These are phyloP conservation scores for Tuber magnatum DNA, from an alignment of 495 filamentous ascomycete species.

Conservation along the genomic window DNA sequence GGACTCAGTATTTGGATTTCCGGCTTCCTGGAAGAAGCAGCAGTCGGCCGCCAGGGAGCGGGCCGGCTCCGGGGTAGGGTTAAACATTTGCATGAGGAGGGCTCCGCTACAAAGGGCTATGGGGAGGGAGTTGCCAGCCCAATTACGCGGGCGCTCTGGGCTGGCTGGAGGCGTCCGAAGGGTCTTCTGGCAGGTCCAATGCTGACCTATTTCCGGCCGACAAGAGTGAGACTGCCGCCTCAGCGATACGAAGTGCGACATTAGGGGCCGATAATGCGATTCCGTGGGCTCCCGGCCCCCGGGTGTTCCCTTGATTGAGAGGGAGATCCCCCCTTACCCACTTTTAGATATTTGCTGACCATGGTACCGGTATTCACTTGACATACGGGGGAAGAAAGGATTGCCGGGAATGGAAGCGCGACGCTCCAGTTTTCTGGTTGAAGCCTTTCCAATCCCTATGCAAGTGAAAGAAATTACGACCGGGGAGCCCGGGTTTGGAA, in stretches of 20 bases:
- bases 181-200: constrained; percentile 49
- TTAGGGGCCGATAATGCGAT: neutral
- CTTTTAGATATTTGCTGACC: neutral
- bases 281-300: constrained; percentile 44
- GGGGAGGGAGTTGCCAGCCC: constrained; percentile 46
- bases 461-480: neutral
- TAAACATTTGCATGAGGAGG: constrained; percentile 55
- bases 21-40: constrained; percentile 54
- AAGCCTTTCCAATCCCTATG: constrained; percentile 47
- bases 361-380: neutral
- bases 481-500: neutral
- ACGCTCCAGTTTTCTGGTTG: constrained; percentile 59
- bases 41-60: constrained; percentile 56
- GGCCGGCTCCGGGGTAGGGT: constrained; percentile 52
- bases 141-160: constrained; percentile 64
- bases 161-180: constrained; percentile 39
- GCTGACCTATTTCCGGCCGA: constrained; percentile 55
- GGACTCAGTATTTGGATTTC: constrained; percentile 51
- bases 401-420: constrained; percentile 59
- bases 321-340: constrained; percentile 43
- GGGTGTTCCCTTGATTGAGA: constrained; percentile 56
- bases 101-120: constrained; percentile 52
- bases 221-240: constrained; percentile 47
- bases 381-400: constrained; percentile 55
- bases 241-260: neutral